Evolutionary conservation across 345 rosid species (phyloP).

Genomic region (Pelargonium nanum): DNA sequence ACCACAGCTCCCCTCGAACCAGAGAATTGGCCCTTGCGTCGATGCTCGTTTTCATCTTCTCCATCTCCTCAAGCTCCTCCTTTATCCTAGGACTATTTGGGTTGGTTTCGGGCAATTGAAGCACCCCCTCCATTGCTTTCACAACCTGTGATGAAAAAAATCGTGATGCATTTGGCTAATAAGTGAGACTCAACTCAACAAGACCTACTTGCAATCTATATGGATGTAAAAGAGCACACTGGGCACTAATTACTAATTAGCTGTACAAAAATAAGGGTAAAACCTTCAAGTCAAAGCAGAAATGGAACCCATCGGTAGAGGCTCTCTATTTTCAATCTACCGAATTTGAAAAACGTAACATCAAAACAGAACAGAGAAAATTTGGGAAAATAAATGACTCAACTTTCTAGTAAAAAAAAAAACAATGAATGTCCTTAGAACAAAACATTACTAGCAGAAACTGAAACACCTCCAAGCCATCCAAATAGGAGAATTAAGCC

Average conservation of each 20-base stretch:
- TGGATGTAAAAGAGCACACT: no score
- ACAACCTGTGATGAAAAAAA: slow-evolving; percentile 50
- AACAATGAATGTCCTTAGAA: no score
- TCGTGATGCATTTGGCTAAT: slow-evolving; percentile 4
- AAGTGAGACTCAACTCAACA: slow-evolving; percentile 12
- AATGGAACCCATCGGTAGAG: not conserved
- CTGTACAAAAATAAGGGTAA: no score
- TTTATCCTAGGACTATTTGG: slow-evolving; percentile 43
- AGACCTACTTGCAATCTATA: no score
- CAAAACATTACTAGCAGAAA: no score
- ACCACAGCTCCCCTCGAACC: slow-evolving; percentile 66
- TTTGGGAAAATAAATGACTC: no score
- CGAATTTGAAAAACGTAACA: not conserved
- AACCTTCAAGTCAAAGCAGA: no score
- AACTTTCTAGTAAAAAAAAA: no score
- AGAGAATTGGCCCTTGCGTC: slow-evolving; percentile 42
- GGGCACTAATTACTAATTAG: no score
- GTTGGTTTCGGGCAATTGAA: slow-evolving; percentile 33
- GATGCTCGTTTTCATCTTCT: slow-evolving; percentile 37
- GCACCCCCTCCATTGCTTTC: slow-evolving; percentile 52
- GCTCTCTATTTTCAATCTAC: no score
- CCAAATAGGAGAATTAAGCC: no score
- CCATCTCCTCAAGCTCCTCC: slow-evolving; percentile 51
- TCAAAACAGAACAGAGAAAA: not conserved
- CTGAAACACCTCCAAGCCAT: no score